Percentiles rank a stretch among this genome's conserved stretches.
phyloP scores from a whole-genome alignment of 306 rosid species.

The Potentilla sterilis region DNA sequence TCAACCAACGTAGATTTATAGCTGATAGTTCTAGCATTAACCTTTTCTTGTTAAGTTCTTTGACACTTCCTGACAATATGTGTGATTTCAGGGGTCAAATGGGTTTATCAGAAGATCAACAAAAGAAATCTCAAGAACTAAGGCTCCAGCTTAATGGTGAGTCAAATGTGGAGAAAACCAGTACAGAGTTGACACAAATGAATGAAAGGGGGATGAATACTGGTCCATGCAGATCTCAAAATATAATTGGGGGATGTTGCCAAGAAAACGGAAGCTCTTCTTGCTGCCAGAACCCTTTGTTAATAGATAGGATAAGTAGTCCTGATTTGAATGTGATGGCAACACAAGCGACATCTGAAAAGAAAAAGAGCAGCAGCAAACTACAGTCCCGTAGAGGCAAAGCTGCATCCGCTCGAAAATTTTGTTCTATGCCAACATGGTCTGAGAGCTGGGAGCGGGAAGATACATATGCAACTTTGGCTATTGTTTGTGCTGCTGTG shows the following conservation, averaged over 20 bases:
- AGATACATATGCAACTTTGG: slow-evolving; percentile 79
- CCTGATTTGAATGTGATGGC: slow-evolving; percentile 38
- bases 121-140: slow-evolving; percentile 51
- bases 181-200: slow-evolving; percentile 27
- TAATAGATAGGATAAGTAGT: slow-evolving; percentile 30
- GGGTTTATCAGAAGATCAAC: slow-evolving; percentile 84
- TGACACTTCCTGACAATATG: not conserved
- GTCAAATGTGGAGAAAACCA: slow-evolving; percentile 36
- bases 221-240: slow-evolving; percentile 22
- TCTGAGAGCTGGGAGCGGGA: slow-evolving; percentile 87
- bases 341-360: slow-evolving; percentile 40
- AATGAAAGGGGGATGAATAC: slow-evolving; percentile 21
- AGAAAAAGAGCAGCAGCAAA: slow-evolving; percentile 38
- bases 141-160: slow-evolving; percentile 50
- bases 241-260: slow-evolving; percentile 51
- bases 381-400: slow-evolving; percentile 44
- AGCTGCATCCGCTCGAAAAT: slow-evolving; percentile 48
- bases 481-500: slow-evolving; percentile 77
- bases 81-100: slow-evolving; percentile 78
- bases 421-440: slow-evolving; percentile 67
- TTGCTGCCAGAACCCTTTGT: slow-evolving; percentile 48
- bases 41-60: not conserved
- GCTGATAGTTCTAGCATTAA: not conserved
- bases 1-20: not conserved
- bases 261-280: slow-evolving; percentile 45